Evolutionary conservation across 164 flowering plant genomes (phyloP), one percentile per base, ranked within the genome.

Genomic region (Chimonanthus salicifolius): DNA sequence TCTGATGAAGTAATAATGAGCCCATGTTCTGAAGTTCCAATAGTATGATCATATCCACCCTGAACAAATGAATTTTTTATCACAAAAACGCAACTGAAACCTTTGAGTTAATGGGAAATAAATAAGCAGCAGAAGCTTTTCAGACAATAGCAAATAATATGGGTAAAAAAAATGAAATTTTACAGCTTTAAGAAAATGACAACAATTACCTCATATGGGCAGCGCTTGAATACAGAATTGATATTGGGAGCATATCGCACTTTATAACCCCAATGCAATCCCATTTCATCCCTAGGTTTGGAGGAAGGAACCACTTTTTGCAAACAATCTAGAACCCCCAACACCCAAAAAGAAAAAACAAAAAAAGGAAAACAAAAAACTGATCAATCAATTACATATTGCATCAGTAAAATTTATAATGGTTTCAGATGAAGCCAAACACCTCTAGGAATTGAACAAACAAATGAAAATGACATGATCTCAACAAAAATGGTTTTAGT

Each of bases 1-100:
- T 89, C 92, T 63, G 97, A 93, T 70, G 99, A 88, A 58, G 79
- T 86, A 67, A 93, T 66, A 74, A 80, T 74, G 58, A 64, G 69
- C 44, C 99, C 99, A 82, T 89, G 98, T 86, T 95, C 99, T 10
- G 99, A 95, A 72, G 98, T 95, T 75, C 99, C 99, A 77, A 95
- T 88, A 72, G 79, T 68, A 77, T 88, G 76, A 83, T 93, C 95
- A 83, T 93, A 95, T 62, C 98, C 97, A 78, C 89, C 94, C 99
- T 95, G 74, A 15, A 76, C 9, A 74, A 74, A 62, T 11, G 66
- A 75, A 54, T 76, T 5, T 54, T 50, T 5, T 66, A 66, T 10
- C 18, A 66, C 3, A 44, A 66, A 43, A 45, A 33, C 4, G 44
- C 21, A 10, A 63, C 9, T 63, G 46, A 20, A 11, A 6, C 9